phyloP scores from a whole-genome alignment of 805 yeast species.

The Candida golubevii region DNA sequence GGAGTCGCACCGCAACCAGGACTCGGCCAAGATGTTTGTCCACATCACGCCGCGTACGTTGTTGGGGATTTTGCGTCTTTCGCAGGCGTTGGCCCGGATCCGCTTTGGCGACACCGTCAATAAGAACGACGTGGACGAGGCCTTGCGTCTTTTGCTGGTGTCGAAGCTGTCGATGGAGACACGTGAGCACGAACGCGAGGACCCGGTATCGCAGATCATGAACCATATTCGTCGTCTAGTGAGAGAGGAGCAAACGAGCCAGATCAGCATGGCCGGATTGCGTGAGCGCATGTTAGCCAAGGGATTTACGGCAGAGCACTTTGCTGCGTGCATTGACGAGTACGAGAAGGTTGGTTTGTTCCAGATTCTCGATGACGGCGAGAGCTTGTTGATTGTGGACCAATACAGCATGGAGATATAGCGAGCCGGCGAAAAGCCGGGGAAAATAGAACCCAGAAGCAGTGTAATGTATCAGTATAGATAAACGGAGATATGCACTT shows the following conservation, averaged over 20 bases:
- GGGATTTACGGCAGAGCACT: conserved; percentile 79
- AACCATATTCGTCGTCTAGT: conserved; percentile 38
- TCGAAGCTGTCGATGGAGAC: conserved; percentile 78
- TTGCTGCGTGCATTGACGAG: conserved; percentile 69
- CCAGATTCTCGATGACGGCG: conserved; percentile 71
- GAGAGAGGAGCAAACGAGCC: conserved; percentile 35
- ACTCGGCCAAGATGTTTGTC: conserved; percentile 72
- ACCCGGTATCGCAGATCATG: conserved; percentile 59
- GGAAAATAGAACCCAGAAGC: too few relatives aligned
- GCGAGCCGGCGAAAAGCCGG: not conserved
- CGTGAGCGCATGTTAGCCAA: conserved; percentile 65
- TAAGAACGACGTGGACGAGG: conserved; percentile 89
- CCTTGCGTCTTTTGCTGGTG: conserved; percentile 77
- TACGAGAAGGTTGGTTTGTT: conserved; percentile 71
- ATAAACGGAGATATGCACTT: too few relatives aligned
- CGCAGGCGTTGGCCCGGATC: conserved; percentile 91
- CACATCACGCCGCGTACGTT: conserved; percentile 96
- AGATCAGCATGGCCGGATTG: conserved; percentile 41
- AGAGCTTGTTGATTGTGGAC: conserved; percentile 50
- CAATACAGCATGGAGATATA: conserved; percentile 26
- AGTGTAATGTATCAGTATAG: too few relatives aligned
- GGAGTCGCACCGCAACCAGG: conserved; percentile 77
- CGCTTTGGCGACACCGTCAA: conserved; percentile 72
- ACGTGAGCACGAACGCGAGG: conserved; percentile 51
- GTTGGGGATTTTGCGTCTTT: conserved; percentile 82